Base-by-base conservation (phyloP, 2,329 filamentous ascomycete species). In the Gaeumannomyces sp. region DNA sequence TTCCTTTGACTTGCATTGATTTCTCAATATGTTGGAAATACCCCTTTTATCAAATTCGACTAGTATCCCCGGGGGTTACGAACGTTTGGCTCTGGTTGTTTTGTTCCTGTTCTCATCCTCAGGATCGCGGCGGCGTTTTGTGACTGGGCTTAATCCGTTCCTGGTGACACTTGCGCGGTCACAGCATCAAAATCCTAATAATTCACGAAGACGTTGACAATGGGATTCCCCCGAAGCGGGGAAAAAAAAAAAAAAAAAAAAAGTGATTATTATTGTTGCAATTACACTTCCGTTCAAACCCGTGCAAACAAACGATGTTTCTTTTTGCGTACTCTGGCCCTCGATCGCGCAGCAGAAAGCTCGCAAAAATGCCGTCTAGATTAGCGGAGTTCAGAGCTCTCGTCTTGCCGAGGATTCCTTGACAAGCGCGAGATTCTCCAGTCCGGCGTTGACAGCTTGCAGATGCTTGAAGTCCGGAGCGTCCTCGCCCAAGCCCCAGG, bases 401-500 rank as follows among this genome's bases (percentile, higher is more conserved):
- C 31, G 25, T 27, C n/a, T 38, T 2, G 45, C 11, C 35, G 35
- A 31, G 16, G n/a, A 16, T 38, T 25, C 29, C 45, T 56, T 29
- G 29, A 29, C 31, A 13, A 31, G 50, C 7, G 56, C 28, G 0
- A 65, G 60, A 31, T 62, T 58, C 19, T 68, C 67, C 61, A 76
- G 57, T 6, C 71, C 71, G 11, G 71, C 62, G 63, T 69, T 71
- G 28, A 76, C 68, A 4, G 77, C 77, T 45, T 68, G 67, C 14
- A 83, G 72, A 64, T 79, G 79, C 27, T 71, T 68, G 66, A 79
- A 84, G 3, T 70, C 64, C 0, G 79, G 77, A 2, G 78, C 81
- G 66, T 92, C 89, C 75, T 92, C 89, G 2, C 88, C 89, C 65
- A 92, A 71, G 27, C 87, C 89, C 89, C 89, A 92, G 0, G 89